Evolutionary conservation across 2,329 filamentous ascomycete genomes (phyloP).

Genomic region (Hymenoscyphus fraxineus): DNA sequence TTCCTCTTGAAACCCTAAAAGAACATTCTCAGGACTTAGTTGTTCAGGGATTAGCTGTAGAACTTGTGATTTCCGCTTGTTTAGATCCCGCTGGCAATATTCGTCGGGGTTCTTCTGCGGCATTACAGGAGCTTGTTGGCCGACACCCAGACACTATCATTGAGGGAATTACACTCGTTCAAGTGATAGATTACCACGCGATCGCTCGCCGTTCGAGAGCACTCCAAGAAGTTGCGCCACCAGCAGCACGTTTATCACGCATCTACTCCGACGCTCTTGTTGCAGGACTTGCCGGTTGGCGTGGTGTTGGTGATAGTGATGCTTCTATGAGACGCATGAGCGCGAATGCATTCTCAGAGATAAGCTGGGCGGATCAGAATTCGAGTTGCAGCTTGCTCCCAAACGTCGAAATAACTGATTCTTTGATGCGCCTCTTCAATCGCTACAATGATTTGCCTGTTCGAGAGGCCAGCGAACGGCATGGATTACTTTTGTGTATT

Average conservation of each 20-base stretch:
- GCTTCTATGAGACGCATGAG: constrained; percentile 68
- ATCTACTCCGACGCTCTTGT: constrained; percentile 67
- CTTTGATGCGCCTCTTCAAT: not conserved
- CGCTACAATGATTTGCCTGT: not conserved
- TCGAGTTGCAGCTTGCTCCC: not conserved
- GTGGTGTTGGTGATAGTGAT: constrained; percentile 80
- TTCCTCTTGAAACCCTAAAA: not conserved
- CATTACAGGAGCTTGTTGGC: constrained; percentile 88
- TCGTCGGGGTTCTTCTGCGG: constrained; percentile 84
- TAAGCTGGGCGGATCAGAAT: constrained; percentile 39
- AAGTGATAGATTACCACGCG: constrained; percentile 87
- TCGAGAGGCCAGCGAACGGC: constrained; percentile 64
- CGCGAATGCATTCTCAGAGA: constrained; percentile 62
- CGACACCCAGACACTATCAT: constrained; percentile 82
- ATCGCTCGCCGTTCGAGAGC: constrained; percentile 84
- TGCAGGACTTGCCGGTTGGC: constrained; percentile 73
- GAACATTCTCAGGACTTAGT: constrained; percentile 41
- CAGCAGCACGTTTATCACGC: constrained; percentile 60
- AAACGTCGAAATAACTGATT: not conserved
- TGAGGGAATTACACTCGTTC: constrained; percentile 80
- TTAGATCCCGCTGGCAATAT: constrained; percentile 93
- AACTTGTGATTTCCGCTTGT: constrained; percentile 76
- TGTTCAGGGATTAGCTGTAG: constrained; percentile 73
- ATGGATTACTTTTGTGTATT: constrained; percentile 62
- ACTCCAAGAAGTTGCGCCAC: constrained; percentile 70